Evolutionary conservation across 2,329 filamentous ascomycete species (phyloP).

Genomic region (Hypocreales sp.): DNA sequence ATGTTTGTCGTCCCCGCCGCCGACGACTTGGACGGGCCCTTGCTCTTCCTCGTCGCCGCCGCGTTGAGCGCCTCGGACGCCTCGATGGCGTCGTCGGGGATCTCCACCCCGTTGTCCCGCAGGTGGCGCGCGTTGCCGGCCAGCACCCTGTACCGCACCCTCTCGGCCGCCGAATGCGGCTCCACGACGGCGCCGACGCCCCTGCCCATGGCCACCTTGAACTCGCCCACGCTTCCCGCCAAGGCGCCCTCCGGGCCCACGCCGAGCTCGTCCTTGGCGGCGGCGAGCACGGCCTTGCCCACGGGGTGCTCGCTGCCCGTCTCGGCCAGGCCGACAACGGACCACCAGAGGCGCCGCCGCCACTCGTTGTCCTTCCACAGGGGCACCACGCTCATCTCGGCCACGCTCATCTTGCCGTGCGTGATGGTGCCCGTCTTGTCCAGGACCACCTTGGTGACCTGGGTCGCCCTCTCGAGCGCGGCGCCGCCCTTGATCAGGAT

Average conservation of each 20-base stretch:
- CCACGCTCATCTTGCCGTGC: slow-evolving; percentile 87
- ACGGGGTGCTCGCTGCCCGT: slow-evolving; percentile 93
- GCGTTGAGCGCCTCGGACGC: slow-evolving; percentile 44
- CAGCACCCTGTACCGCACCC: slow-evolving; percentile 60
- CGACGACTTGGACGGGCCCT: slow-evolving; percentile 13
- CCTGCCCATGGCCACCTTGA: slow-evolving; percentile 67
- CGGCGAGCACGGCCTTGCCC: slow-evolving; percentile 68
- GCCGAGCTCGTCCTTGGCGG: slow-evolving; percentile 62
- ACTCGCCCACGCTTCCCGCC: slow-evolving; percentile 74
- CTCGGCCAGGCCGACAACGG: slow-evolving; percentile 87
- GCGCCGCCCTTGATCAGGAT: slow-evolving; percentile 97
- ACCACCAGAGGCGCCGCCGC: slow-evolving; percentile 76
- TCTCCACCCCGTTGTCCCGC: slow-evolving; percentile 48
- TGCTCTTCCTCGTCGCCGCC: slow-evolving; percentile 15
- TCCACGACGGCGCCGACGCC: slow-evolving; percentile 75
- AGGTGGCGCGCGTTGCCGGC: slow-evolving; percentile 74
- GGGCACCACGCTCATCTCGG: slow-evolving; percentile 48
- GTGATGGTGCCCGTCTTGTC: slow-evolving; percentile 96
- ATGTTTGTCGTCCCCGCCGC: slow-evolving; percentile 66
- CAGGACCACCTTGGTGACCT: slow-evolving; percentile 76
- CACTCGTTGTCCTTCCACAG: slow-evolving; percentile 55
- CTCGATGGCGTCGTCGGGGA: slow-evolving; percentile 48
- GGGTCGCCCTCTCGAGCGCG: slow-evolving; percentile 78
- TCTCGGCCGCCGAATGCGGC: slow-evolving; percentile 52
- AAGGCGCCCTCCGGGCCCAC: slow-evolving; percentile 57